phyloP scores from a whole-genome alignment of 768 basidiomycete genomes.

The Tricholoma flavovirens region DNA sequence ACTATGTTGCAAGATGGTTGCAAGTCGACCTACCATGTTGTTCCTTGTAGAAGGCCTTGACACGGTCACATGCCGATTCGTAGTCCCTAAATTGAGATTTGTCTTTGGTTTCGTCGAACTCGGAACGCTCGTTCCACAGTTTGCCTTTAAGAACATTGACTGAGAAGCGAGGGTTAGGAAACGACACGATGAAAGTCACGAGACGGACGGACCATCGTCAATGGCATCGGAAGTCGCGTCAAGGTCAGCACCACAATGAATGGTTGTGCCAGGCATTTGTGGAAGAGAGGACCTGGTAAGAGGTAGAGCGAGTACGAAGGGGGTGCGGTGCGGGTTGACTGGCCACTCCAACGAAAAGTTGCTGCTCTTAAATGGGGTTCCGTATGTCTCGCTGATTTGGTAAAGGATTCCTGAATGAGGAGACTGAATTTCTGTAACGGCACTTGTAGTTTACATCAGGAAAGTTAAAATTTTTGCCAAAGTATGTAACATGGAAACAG shows the following conservation, averaged over 20 bases:
- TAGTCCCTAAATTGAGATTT: constrained; percentile 69
- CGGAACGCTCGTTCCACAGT: constrained; percentile 50
- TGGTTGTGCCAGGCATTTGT: constrained; percentile 22
- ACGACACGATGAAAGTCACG: neutral
- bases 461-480: neutral
- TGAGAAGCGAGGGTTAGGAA: constrained; percentile 19
- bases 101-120: constrained; percentile 59
- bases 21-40: constrained; percentile 52
- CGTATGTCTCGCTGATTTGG: neutral
- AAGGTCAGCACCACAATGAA: constrained; percentile 28
- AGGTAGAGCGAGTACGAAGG: neutral
- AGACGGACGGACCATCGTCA: constrained; percentile 33
- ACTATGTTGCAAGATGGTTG: neutral
- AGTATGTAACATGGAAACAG: neutral
- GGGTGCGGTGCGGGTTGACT: no score
- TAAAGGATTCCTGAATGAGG: neutral
- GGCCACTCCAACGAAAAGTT: no score
- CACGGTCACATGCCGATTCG: constrained; percentile 69
- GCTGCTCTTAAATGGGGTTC: constrained; percentile 5
- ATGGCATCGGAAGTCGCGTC: constrained; percentile 44
- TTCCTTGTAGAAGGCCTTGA: constrained; percentile 72
- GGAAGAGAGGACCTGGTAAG: constrained; percentile 6
- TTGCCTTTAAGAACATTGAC: constrained; percentile 67
- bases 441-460: neutral
- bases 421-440: neutral